Evolutionary conservation across 192 early-diverging fungal species (phyloP).

Genomic region (Rhizoclosmatium sp.): DNA sequence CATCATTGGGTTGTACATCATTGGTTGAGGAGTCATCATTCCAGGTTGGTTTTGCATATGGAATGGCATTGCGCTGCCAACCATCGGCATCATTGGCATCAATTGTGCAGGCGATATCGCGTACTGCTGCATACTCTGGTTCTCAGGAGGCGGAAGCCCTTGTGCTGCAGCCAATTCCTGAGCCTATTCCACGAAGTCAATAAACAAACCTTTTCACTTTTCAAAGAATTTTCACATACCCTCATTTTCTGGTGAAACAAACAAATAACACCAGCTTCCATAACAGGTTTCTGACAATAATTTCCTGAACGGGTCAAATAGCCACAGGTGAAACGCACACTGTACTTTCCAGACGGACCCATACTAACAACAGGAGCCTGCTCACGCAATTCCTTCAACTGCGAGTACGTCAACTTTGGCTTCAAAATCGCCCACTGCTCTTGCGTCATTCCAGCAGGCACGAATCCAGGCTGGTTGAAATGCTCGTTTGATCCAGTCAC

Average conservation of each 20-base stretch:
- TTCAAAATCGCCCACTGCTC: constrained; percentile 35
- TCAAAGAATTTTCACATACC: background rate
- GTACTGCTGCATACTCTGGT: too few species aligned
- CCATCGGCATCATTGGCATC: constrained; percentile 14
- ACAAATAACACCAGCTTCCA: constrained; percentile 49
- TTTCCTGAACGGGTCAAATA: constrained; percentile 45
- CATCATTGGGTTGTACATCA: constrained; percentile 17
- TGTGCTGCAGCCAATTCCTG: background rate
- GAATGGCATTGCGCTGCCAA: constrained; percentile 5
- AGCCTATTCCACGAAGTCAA: background rate
- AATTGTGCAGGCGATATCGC: too few species aligned
- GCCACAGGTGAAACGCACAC: constrained; percentile 43
- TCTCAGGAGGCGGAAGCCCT: background rate
- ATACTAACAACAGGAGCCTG: constrained; percentile 35
- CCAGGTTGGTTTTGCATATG: constrained; percentile 14
- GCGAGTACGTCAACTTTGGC: constrained; percentile 23
- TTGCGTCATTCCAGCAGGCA: constrained; percentile 23
- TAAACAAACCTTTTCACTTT: background rate
- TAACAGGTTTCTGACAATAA: constrained; percentile 51
- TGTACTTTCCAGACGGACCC: constrained; percentile 42
- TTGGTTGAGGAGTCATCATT: background rate
- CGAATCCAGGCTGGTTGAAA: constrained; percentile 15
- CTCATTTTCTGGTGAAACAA: constrained; percentile 38
- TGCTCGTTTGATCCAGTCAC: background rate
- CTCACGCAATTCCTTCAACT: constrained; percentile 33